Evolutionary conservation across 2,329 filamentous ascomycete genomes (phyloP).

Genomic region (Pestalotiopsis sp.): DNA sequence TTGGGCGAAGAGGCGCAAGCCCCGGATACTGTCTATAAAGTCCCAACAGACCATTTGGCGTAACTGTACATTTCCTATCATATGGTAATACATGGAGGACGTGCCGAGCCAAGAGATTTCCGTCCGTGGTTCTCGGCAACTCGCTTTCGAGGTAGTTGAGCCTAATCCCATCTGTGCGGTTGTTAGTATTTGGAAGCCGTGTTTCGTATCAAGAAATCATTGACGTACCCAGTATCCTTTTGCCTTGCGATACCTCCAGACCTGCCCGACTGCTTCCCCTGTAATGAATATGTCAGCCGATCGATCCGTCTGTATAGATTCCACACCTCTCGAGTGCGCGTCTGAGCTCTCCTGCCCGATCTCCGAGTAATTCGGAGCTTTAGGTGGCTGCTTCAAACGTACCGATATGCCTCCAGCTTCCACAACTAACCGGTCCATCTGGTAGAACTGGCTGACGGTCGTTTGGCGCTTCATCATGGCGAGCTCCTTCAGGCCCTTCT

Average conservation of each 20-base stretch:
- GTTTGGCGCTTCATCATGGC: conserved; percentile 96
- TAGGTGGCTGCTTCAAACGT: conserved; percentile 34
- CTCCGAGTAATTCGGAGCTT: not conserved
- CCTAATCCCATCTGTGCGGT: conserved; percentile 28
- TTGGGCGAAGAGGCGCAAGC: not conserved
- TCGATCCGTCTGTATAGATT: no score
- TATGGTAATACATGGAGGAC: not conserved
- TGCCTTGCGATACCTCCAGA: conserved; percentile 71
- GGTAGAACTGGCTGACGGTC: conserved; percentile 91
- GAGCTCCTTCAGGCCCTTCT: conserved; percentile 84
- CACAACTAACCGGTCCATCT: conserved; percentile 87
- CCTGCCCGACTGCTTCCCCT: conserved; percentile 73
- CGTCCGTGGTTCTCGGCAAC: not conserved
- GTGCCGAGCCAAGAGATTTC: not conserved
- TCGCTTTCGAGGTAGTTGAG: not conserved
- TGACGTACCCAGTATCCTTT: conserved; percentile 73
- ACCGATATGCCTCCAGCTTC: conserved; percentile 78
- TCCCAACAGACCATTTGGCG: not conserved
- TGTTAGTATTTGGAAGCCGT: conserved; percentile 12
- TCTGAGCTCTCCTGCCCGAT: not conserved
- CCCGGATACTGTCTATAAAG: not conserved
- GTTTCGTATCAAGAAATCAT: not conserved
- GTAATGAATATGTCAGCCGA: not conserved
- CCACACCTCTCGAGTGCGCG: not conserved
- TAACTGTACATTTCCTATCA: conserved; percentile 10